Base-by-base conservation (phyloP, 768 basidiomycete species). In the Boletus rubropictus region DNA sequence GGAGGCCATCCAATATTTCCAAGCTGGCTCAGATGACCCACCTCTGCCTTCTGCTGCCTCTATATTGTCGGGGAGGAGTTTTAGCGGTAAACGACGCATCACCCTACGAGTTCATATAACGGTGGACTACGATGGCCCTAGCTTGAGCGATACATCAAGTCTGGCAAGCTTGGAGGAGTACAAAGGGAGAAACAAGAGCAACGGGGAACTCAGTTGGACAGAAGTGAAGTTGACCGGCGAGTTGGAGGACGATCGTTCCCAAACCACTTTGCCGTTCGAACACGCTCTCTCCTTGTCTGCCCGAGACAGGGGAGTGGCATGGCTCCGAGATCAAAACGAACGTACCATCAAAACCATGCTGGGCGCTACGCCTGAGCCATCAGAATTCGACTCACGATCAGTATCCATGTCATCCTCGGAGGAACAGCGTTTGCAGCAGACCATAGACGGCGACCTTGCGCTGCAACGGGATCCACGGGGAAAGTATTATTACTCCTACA, bases 81-180 rank as follows among this genome's bases (percentile, higher is more conserved):
- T 81, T 22, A 73, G 78, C 9, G 72, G 76, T 28, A 74, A 78
- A 36, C 90, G 82, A 32, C 90, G 82, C 62, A 86, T 96, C 46
- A 86, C 84, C 1, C 68, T 96, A 14, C 75, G 79, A 8, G 80
- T 96, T 29, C 74, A 83, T 37, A 82, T 97, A 34, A 72, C 74
- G 8, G 81, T 94, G 51, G 92, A 94, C 51, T 94, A 91, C 56
- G 93, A 96, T 63, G 90, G 90, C 0, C 90, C 86, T 12, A 89
- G 86, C 66, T 73, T 96, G 48, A 92, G 89, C 8, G 94, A 96
- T 55, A 89, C 91, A 2, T 82, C 81, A 9, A 93, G 90, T 8
- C 68, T 94, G 15, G 79, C 77, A 18, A 90, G 89, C 61, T 58
- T 84, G 60, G 87, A 94, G 35, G 86, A 89, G 54, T 82, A 81